Base-by-base conservation (phyloP, 495 filamentous ascomycete species). In the Aspergillus diversus region DNA sequence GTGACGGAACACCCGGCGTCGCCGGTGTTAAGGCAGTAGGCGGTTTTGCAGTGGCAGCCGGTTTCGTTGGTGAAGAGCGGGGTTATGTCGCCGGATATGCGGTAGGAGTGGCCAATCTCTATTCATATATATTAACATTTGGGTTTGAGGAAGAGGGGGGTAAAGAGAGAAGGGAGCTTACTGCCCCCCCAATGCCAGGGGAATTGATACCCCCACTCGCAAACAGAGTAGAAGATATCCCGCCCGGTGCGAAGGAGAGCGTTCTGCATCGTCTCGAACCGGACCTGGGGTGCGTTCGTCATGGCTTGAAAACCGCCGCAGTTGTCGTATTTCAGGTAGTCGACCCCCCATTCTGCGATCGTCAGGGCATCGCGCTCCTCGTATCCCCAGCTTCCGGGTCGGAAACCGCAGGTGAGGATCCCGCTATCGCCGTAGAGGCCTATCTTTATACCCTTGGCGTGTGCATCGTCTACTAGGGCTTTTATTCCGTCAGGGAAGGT, bases 281-380 rank as follows among this genome's bases (percentile, higher is more conserved):
- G 42, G 12, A 33, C 57, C 43, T 59, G 57, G 0, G 42, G 57
- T 21, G 57, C 42, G 33, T 50, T 32, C 7, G 21, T 59, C 57
- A 33, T 49, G 6, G 57, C 33, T 15, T 57, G 54, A 15, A 16
- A 42, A 5, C 54, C 16, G 11, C 54, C 54, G 76, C 89, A 91
- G 74, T 90, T 91, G 71, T 92, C 89, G 64, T 91, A 90, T 69
- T 92, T 90, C 27, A 88, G 71, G 64, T 88, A 82, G 66, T 80
- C 75, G 17, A 68, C 82, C 0, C 83, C 87, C 88, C 88, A 91
- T 27, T 76, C 74, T 0, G 85, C 86, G 65, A 84, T 89, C 5
- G 84, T 82, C 16, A 77, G 54, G 0, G 88, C 89, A 73, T 91
- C 89, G 7, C 82, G 77, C 27, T 71, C 75, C 16, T 57, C 57